Base-by-base conservation (phyloP, 192 early-diverging fungal genomes). In the Neocallimastix lanati region DNA sequence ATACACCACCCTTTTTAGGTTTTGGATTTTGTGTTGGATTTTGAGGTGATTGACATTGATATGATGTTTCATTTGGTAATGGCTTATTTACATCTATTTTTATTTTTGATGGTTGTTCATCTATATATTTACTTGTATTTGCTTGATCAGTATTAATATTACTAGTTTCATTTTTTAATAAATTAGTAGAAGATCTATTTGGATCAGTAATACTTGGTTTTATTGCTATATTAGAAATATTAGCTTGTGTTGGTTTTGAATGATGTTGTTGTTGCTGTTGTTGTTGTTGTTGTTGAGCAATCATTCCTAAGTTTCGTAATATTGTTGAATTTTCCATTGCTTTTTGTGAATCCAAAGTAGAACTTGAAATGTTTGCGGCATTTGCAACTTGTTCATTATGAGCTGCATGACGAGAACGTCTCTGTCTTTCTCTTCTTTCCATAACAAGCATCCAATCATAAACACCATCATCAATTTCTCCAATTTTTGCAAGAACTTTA, bases 401-500 rank as follows among this genome's bases (percentile, higher is more conserved):
- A 67, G 50, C n/a, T n/a, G n/a, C 16, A 67, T 67, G 50, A 67
- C 50, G 50, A 25, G 50, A 18, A 67, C 50, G 50, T 67, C 50
- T 67, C 3, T 1, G 16, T 67, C 50, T 67, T 67, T 67, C 50
- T 67, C 50, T 67, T 67, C 50, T 67, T 67, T 91, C 90, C 79
- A 91, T 86, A 27, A 86, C 85, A 29, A 85, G 33, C 88, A 95
- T 94, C 97, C 97, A 99, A 85, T 99, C 97, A 81, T 94, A 99
- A 29, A 98, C 87, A 25, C 93, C 92, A 84, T 99, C 97, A 82
- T 99, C 96, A 29, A 82, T 82, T 80, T 95, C 92, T 76, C 91
- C 92, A 30, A 86, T 84, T 28, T 88, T 88, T 50, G 87, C 85
- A 76, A 95, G 82, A 13, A 83, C 82, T 81, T 93, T 92, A 81